These are phyloP conservation scores for Venturia effusa DNA, from an alignment of 2,329 filamentous ascomycete species.

Conservation along the genomic window DNA sequence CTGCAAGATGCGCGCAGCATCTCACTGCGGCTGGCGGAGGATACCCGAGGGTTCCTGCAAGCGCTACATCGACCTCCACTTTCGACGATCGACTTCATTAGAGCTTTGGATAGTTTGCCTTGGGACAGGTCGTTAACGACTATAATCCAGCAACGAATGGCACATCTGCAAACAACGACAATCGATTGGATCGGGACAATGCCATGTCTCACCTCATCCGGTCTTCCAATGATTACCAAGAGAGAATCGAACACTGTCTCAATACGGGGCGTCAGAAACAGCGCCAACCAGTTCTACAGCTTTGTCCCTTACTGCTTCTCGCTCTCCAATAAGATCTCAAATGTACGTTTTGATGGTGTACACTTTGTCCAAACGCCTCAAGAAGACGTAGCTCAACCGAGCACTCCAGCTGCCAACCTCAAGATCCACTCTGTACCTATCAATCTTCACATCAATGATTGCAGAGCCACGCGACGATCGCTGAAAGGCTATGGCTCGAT, in stretches of 20 bases:
- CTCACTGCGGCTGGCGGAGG: background rate
- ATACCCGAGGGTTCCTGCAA: background rate
- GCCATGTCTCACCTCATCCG: background rate
- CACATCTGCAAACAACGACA: background rate
- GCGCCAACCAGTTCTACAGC: background rate
- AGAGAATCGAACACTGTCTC: background rate
- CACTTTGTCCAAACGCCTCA: background rate
- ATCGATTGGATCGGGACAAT: background rate
- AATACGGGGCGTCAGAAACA: background rate
- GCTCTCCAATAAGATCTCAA: background rate
- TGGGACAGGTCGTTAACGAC: background rate
- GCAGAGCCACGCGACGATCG: background rate
- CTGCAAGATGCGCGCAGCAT: background rate
- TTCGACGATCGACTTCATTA: background rate
- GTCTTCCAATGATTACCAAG: background rate
- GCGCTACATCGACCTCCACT: background rate
- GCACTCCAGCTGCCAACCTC: background rate
- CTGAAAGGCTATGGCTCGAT: background rate
- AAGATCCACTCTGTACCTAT: background rate
- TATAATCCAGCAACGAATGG: background rate
- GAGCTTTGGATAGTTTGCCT: background rate
- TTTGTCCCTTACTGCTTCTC: background rate
- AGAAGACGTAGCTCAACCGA: background rate
- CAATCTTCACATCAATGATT: background rate
- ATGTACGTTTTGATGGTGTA: background rate